Evolutionary conservation across 352 stramenopile genomes (phyloP), one percentile per base, ranked within the genome.

Genomic region (Phytophthora colocasiae): DNA sequence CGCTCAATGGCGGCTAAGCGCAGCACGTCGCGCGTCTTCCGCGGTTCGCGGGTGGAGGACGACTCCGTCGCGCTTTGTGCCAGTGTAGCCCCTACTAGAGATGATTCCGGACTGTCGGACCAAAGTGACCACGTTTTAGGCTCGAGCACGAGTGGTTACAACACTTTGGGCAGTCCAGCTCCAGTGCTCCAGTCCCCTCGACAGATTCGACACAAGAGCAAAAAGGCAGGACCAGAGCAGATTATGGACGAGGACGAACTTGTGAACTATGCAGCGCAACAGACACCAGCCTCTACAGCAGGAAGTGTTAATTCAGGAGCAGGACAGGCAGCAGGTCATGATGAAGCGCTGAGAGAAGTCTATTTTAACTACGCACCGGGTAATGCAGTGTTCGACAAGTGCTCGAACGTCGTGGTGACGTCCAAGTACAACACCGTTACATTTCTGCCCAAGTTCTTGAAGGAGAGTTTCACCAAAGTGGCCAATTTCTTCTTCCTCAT

Each of bases 401-500:
- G 80, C 58, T 80, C 77, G 17, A 98, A 98, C 67, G 55, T 95
- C 10, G 80, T 98, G 5, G 76, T 95, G 6, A 98, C 92, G 66
- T 96, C 89, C 68, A 97, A 97, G 79, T 98, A 97, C 76, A 92
- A 84, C 38, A 48, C 82, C 15, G 71, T 93, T 26, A 96, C 83
- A 47, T 97, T 98, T 59, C 41, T 97, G 31, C 85, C 90, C 46
- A 95, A 93, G 55, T 97, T 97, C 43, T 59, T 98, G 1, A 91
- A 81, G 53, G 89, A 98, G 66, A 89, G 80, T 64, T 96, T 96
- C 64, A 78, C 72, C 38, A 97, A 97, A 53, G 83, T 97, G 31
- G 93, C 93, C 65, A 98, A 98, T 63, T 89, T 97, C 46, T 98
- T 97, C 71, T 98, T 98, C 59, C 80, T 98, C 41, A 80, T 97